Conservation (phyloP, 208 protist genomes). For the Trypanosoma mega region DNA sequence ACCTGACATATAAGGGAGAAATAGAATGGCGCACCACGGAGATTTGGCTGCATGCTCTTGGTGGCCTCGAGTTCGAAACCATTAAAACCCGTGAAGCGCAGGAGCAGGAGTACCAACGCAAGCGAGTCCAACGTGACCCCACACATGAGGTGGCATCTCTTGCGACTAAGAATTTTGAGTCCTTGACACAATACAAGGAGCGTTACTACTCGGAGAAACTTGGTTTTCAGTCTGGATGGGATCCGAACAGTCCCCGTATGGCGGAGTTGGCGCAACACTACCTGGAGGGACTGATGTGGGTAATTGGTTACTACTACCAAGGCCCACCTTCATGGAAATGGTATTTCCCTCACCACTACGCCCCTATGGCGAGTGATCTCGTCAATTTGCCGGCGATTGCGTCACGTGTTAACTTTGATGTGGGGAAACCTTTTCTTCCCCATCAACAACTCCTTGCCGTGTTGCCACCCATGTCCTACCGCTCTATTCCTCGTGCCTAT, state of each 20-base stretch:
- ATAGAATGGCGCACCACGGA: slow-evolving; percentile 75
- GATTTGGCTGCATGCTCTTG: slow-evolving; percentile 72
- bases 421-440: slow-evolving; percentile 81
- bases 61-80: slow-evolving; percentile 74
- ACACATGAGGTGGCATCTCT: slow-evolving; percentile 68
- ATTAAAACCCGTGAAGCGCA: slow-evolving; percentile 63
- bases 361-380: slow-evolving; percentile 91
- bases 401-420: slow-evolving; percentile 51
- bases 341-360: slow-evolving; percentile 93
- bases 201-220: slow-evolving; percentile 88
- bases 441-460: slow-evolving; percentile 98
- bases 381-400: slow-evolving; percentile 72
- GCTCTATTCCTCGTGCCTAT: slow-evolving; percentile 85
- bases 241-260: slow-evolving; percentile 65
- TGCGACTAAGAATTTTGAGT: slow-evolving; percentile 9
- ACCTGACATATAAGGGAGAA: slow-evolving; percentile 74
- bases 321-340: slow-evolving; percentile 90
- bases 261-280: slow-evolving; percentile 70
- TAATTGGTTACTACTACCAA: slow-evolving; percentile 89
- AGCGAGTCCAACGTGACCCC: slow-evolving; percentile 51
- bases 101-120: slow-evolving; percentile 78
- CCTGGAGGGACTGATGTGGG: slow-evolving; percentile 88
- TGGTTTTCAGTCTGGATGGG: slow-evolving; percentile 72
- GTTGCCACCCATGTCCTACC: slow-evolving; percentile 94
- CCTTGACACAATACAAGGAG: slow-evolving; percentile 71